Percentiles rank a stretch among this genome's conserved stretches.
Conservation (phyloP, 768 basidiomycete species). For the Psilocybe subaeruginosa region DNA sequence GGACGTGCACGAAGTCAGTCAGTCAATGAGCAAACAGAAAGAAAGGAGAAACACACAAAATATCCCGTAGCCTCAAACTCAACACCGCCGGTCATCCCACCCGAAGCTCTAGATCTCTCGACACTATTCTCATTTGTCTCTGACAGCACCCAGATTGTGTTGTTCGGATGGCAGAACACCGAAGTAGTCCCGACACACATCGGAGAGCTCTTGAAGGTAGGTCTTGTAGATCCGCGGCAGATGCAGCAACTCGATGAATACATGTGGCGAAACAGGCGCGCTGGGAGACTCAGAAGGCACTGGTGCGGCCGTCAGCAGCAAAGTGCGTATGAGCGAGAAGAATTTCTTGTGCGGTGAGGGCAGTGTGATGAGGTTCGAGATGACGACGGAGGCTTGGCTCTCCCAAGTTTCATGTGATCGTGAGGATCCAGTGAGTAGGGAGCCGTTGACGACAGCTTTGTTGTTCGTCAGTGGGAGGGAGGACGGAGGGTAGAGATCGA, state of each 20-base stretch:
- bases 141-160: conserved; percentile 84
- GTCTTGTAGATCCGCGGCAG: conserved; percentile 39
- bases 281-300: conserved; percentile 35
- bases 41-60: conserved; percentile 61
- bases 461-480: conserved; percentile 59
- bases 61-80: conserved; percentile 98
- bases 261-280: conserved; percentile 55
- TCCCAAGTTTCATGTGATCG: conserved; percentile 64
- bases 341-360: conserved; percentile 74
- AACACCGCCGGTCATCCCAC: conserved; percentile 98
- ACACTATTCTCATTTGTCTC: conserved; percentile 86
- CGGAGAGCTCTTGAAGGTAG: conserved; percentile 57
- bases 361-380: conserved; percentile 60
- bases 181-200: conserved; percentile 91
- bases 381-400: conserved; percentile 36
- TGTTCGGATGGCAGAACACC: conserved; percentile 96
- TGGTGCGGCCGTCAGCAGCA: conserved; percentile 61
- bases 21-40: neutral
- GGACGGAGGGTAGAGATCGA: conserved; percentile 84
- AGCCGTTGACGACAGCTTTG: conserved; percentile 17
- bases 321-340: conserved; percentile 73
- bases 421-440: conserved; percentile 27
- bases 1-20: neutral
- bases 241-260: conserved; percentile 65
- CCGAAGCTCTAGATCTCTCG: conserved; percentile 91